Evolutionary conservation across 805 yeast species (phyloP).

Genomic region (Priceomyces fermenticarens): DNA sequence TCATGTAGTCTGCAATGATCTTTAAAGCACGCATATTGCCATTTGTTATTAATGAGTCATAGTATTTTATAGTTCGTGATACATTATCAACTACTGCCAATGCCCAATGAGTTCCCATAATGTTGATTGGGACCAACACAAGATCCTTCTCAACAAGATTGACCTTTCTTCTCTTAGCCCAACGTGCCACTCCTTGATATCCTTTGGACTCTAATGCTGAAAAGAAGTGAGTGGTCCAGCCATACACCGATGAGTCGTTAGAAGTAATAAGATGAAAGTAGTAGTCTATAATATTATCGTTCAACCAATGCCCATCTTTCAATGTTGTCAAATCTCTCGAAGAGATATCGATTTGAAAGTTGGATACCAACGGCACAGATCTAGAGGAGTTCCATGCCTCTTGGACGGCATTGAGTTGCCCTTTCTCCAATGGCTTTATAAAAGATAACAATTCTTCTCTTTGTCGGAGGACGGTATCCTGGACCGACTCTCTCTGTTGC

Average conservation of each 20-base stretch:
- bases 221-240: constrained; percentile 88
- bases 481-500: constrained; percentile 4
- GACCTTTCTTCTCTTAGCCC: constrained; percentile 25
- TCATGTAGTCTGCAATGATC: constrained; percentile 58
- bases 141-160: constrained; percentile 60
- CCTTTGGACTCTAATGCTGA: constrained; percentile 71
- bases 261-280: constrained; percentile 58
- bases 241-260: constrained; percentile 45
- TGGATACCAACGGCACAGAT: constrained; percentile 9
- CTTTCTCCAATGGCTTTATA: constrained; percentile 9
- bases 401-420: constrained; percentile 10
- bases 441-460: constrained; percentile 9
- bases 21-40: constrained; percentile 43
- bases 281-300: constrained; percentile 86
- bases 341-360: constrained; percentile 55
- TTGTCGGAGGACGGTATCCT: constrained; percentile 8
- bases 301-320: constrained; percentile 74
- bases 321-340: constrained; percentile 71
- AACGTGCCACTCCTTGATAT: constrained; percentile 46
- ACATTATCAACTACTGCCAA: constrained; percentile 71
- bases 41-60: constrained; percentile 66
- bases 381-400: constrained; percentile 10
- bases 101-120: constrained; percentile 88
- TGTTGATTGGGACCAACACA: constrained; percentile 82
- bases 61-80: constrained; percentile 58